Evolutionary conservation across 169 alveolate genomes (phyloP), one percentile per base, ranked within the genome.

Genomic region (Blepharisma undulans): DNA sequence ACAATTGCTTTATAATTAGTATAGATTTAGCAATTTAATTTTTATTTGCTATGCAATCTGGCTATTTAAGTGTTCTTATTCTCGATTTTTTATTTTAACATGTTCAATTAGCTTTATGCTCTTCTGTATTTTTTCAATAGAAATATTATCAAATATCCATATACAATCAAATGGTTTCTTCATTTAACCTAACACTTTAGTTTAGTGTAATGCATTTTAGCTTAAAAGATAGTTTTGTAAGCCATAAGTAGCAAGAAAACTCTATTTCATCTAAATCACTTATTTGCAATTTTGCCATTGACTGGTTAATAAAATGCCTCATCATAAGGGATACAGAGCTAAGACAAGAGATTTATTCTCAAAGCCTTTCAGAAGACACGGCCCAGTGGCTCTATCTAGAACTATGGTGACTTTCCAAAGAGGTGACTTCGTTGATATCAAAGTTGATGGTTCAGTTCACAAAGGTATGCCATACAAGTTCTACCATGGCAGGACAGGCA

Each of bases 401-500:
- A 98, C 97, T 96, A 94, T 99, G 97, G 97, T 95, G 91, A 94
- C 96, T 85, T 97, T 96, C 96, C 98, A 97, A 94, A 97, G 97
- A 88, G 99, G 99, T 7, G 99, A 99, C 94, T 98, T 96, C 93
- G 99, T 99, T 85, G 99, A 99, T 96, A 98, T 99, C 87, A 96
- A 98, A 30, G 98, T 98, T 92, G 99, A 99, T 94, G 98, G 99
- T 48, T 95, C 99, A 74, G 97, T 98, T 90, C 99, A 99, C 96
- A 98, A 98, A 96, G 99, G 99, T 36, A 98, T 99, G 99, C 99
- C 99, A 59, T 98, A 98, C 97, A 97, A 98, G 72, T 98, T 95
- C 95, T 99, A 99, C 97, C 99, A 99, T 95, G 99, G 99, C 74
- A 96, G 99, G 93, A 99, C 99, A 32, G 99, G 99, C 59, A 97